Evolutionary conservation across 768 basidiomycete genomes (phyloP), one percentile per base, ranked within the genome.

Genomic region (Tricholoma sp.): DNA sequence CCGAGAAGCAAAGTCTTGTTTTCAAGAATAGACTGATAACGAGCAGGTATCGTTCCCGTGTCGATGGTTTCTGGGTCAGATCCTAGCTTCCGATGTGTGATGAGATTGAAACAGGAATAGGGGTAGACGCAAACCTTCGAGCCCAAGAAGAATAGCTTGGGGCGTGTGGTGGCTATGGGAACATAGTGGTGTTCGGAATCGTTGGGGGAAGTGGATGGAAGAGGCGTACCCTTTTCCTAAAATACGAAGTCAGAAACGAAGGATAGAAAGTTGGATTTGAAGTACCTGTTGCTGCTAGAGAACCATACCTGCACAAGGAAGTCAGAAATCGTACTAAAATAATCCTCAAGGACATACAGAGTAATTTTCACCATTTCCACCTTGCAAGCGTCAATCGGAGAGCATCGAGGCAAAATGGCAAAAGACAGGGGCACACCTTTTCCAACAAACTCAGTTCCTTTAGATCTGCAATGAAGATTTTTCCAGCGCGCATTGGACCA

Each of bases 61-160:
- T 95, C 91, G 58, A 98, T 89, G 2, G 91, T 94, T 74, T 98
- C 95, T 0, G 94, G 94, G 67, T 97, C 94, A 39, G 88, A 91
- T 43, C 87, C 83, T 85, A 57, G 10, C 5, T 50, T 10, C 10
- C 22, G 14, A 27, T n/a, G 24, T 22, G 22, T 50, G 50, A 39
- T 12, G 54, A 10, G 22, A 27, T 39, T 24, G 57, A 32, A 50
- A 18, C 41, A 51, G 7, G 27, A 35, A 22, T 24, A 39, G 43
- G 21, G n/a, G n/a, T n/a, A 50, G 46, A 49, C 21, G 50, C 47
- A 12, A 54, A 76, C 80, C 90, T 80, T 92, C 90, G 34, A 92
- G 75, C 18, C 91, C 91, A 14, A 92, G 82, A 37, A 93, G 79
- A 62, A 93, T 85, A 11, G 91, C 91, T 70, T 93, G 91, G 2